Evolutionary conservation across 495 filamentous ascomycete genomes (phyloP).

Genomic region (Aspergillus indologenus): DNA sequence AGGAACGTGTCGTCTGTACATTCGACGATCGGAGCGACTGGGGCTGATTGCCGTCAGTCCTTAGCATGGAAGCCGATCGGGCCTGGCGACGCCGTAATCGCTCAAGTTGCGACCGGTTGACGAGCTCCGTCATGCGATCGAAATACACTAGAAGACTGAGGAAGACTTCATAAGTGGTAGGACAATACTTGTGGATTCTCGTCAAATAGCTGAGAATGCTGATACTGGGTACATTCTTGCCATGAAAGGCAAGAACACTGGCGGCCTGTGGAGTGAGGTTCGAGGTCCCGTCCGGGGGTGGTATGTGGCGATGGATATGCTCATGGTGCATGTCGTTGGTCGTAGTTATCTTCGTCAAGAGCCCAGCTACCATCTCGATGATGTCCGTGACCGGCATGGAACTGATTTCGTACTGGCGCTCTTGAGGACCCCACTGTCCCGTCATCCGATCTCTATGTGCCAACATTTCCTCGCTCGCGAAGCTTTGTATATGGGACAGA

Average conservation of each 20-base stretch:
- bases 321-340: constrained; percentile 96
- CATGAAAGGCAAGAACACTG: constrained; percentile 97
- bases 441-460: constrained; percentile 45
- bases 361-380: constrained; percentile 99
- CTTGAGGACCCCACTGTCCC: constrained; percentile 42
- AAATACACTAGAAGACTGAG: constrained; percentile 95
- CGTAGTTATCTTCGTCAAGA: constrained; percentile 95
- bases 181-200: constrained; percentile 98
- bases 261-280: constrained; percentile 75
- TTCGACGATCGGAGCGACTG: constrained; percentile 16
- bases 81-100: constrained; percentile 38
- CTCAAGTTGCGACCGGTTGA: constrained; percentile 68
- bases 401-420: constrained; percentile 86
- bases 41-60: constrained; percentile 12
- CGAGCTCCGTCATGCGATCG: constrained; percentile 95
- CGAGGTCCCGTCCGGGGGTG: constrained; percentile 59
- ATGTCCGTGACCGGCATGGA: constrained; percentile 96
- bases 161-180: constrained; percentile 98
- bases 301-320: constrained; percentile 66
- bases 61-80: constrained; percentile 12
- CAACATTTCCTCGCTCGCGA: constrained; percentile 71
- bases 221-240: constrained; percentile 97
- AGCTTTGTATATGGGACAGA: constrained; percentile 84
- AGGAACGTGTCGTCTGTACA: constrained; percentile 18
- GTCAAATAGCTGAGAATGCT: constrained; percentile 94